Base-by-base conservation (phyloP, 805 yeast genomes). In the Wickerhamomyces chambardii region DNA sequence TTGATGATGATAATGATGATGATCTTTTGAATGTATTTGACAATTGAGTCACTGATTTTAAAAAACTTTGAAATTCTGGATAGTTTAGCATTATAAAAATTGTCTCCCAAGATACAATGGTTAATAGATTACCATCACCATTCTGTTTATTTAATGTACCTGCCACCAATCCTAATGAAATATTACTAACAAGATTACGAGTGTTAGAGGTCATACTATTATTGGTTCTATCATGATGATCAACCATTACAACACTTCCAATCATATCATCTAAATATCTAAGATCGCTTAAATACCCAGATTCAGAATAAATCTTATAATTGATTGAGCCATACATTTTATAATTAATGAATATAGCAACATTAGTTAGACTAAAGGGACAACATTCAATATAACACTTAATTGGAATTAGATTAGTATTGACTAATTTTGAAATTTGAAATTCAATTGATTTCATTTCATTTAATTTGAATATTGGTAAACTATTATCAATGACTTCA, bases 301-400 rank as follows among this genome's bases (percentile, higher is more conserved):
- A 41, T 6, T 34, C 14, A 11, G 15, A 25, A 14, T 29, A 24
- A 9, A 51, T 39, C 11, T 36, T 34, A 29, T 46, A 42, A 25
- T 41, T 46, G 4, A 41, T 17, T 1, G 43, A 36, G 0, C 55
- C 55, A 35, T 37, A 46, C 6, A 48, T 18, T 27, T 35, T 38
- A 30, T 48, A 53, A 17, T 43, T 44, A 15, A 46, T 38, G 35
- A 52, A 52, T 11, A 52, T 36, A 1, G 55, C 51, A 15, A 45
- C 47, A 36, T 52, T 52, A 5, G 56, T 52, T n/a, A 50, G 28
- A 35, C 55, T 48, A 36, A 52, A 52, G 1, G 56, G 56, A 24
- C 55, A 52, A 24, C 55, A 46, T 16, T 45, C 41, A 6, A 52
- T 37, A 2, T 17, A 18, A 4, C 48, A 30, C 30, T 37, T 46